Conservation (phyloP, 1,139 yeast species). For the Blastobotrys aristatus region DNA sequence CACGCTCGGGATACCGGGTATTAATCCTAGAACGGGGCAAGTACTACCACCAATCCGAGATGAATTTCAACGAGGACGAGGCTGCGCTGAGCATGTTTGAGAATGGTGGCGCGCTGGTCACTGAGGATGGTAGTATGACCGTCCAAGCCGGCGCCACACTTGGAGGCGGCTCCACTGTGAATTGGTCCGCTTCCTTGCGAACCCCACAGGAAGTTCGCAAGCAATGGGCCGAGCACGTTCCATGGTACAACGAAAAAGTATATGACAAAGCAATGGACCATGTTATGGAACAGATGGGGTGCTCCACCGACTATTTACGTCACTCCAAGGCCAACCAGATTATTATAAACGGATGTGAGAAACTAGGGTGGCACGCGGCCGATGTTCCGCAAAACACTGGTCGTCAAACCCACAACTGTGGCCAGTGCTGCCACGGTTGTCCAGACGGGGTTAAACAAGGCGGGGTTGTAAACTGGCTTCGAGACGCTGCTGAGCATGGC, state of each 20-base stretch:
- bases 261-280: constrained; percentile 47
- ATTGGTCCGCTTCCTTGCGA: constrained; percentile 56
- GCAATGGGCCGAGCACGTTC: constrained; percentile 46
- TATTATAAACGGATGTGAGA: constrained; percentile 44
- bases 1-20: constrained; percentile 43
- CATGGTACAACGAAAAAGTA: constrained; percentile 44
- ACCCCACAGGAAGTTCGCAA: constrained; percentile 52
- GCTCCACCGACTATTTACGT: constrained; percentile 38
- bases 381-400: constrained; percentile 50
- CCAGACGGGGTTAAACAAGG: constrained; percentile 54
- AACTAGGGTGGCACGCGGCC: constrained; percentile 44
- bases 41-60: constrained; percentile 40
- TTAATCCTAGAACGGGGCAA: constrained; percentile 53
- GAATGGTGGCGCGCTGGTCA: constrained; percentile 37
- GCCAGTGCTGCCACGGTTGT: constrained; percentile 52
- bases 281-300: constrained; percentile 52
- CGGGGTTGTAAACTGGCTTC: constrained; percentile 48
- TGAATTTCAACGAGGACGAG: constrained; percentile 39
- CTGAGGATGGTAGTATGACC: constrained; percentile 37
- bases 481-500: constrained; percentile 48
- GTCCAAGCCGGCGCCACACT: constrained; percentile 52
- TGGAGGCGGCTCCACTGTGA: constrained; percentile 59
- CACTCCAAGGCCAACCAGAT: constrained; percentile 49
- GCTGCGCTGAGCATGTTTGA: constrained; percentile 43
- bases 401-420: constrained; percentile 47